Evolutionary conservation across 2,329 filamentous ascomycete species (phyloP).

Genomic region (Calonectria pauciramosa): DNA sequence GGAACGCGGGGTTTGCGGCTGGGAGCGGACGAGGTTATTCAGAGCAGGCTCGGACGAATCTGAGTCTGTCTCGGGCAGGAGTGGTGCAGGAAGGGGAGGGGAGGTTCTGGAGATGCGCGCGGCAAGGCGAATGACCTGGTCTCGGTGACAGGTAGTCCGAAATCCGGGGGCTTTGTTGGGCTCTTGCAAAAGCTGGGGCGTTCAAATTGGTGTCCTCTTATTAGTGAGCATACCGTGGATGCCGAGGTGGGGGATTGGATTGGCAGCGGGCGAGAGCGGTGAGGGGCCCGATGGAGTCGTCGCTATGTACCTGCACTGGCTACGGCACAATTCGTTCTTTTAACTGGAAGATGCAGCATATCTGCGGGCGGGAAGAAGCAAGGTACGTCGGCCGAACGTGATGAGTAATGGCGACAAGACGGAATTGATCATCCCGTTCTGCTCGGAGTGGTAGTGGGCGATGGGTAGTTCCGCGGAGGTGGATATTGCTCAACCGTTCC

Average conservation of each 20-base stretch:
- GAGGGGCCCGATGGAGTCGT: constrained; percentile 17
- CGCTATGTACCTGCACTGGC: constrained; percentile 9
- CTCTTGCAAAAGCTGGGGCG: constrained; percentile 5
- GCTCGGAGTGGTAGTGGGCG: background rate
- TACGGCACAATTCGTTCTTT: background rate
- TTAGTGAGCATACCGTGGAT: constrained; percentile 22
- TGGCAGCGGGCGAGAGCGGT: constrained; percentile 10
- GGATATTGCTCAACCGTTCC: background rate
- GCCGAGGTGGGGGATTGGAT: constrained; percentile 25
- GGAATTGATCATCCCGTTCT: background rate
- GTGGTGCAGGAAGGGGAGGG: constrained; percentile 4
- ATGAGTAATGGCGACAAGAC: constrained; percentile 13
- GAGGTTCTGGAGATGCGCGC: constrained; percentile 16
- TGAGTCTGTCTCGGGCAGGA: constrained; percentile 15
- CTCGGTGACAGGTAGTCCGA: constrained; percentile 16
- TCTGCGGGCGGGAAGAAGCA: background rate
- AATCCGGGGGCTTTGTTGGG: constrained; percentile 25
- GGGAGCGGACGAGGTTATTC: background rate
- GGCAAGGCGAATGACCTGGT: background rate
- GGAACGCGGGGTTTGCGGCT: constrained; percentile 7
- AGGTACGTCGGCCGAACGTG: background rate
- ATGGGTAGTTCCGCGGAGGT: background rate
- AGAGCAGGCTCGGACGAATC: background rate
- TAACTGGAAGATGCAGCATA: background rate
- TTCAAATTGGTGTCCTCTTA: constrained; percentile 20